Conservation (phyloP, 768 basidiomycete species). For the Phaffia tasmanica region DNA sequence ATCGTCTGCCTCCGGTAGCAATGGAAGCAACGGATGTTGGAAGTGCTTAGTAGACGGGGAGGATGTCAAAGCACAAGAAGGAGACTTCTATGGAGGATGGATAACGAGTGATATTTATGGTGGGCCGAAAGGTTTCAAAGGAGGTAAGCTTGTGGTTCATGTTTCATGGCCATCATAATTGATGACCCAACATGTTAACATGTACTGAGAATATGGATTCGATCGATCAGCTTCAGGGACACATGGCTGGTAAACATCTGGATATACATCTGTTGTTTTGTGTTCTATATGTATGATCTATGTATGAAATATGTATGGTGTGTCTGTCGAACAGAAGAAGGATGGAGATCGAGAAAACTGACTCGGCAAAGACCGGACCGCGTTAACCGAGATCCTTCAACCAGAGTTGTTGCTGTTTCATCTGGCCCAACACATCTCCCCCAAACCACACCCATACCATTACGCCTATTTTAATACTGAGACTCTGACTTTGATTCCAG, state of each 20-base stretch:
- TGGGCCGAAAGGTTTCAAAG: slow-evolving; percentile 33
- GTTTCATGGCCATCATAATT: neutral
- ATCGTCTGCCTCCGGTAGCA: slow-evolving; percentile 20
- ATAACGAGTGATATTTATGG: slow-evolving; percentile 34
- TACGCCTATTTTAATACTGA: too few relatives aligned
- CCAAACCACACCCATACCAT: too few relatives aligned
- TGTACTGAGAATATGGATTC: neutral
- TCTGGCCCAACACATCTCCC: too few relatives aligned
- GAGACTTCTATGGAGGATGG: slow-evolving; percentile 38
- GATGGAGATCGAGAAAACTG: too few relatives aligned
- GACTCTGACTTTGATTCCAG: too few relatives aligned
- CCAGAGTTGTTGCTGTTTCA: too few relatives aligned
- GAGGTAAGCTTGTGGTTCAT: slow-evolving; percentile 28
- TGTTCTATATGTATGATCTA: too few relatives aligned
- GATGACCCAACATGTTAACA: neutral
- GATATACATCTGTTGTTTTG: neutral
- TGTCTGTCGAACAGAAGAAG: too few relatives aligned
- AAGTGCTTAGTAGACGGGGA: slow-evolving; percentile 35
- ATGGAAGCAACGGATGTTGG: slow-evolving; percentile 28
- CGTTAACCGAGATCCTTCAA: too few relatives aligned
- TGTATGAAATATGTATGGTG: too few relatives aligned
- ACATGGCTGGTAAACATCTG: slow-evolving; percentile 31
- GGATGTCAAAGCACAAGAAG: slow-evolving; percentile 33
- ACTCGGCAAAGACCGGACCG: too few relatives aligned
- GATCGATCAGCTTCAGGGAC: slow-evolving; percentile 31